Evolutionary conservation across 2,329 filamentous ascomycete species (phyloP), one percentile per base, ranked within the genome.

Genomic region (Penicillium sp.): DNA sequence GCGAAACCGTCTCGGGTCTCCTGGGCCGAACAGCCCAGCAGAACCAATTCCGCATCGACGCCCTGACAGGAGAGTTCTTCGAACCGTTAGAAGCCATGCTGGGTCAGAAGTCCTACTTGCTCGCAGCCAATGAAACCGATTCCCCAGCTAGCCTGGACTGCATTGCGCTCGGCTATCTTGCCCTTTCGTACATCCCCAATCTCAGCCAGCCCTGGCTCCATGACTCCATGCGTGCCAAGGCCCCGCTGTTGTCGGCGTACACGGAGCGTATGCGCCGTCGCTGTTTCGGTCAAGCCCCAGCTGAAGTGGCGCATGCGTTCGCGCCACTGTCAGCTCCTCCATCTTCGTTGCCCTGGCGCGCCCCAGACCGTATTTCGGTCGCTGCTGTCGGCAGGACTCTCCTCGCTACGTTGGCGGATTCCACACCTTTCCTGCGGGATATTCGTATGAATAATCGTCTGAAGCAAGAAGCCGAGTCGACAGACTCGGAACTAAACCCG

Each of bases 161-260:
- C 69, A 72, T 97, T 45, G 87, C 85, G 0, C 84, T 90, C 65
- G 94, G 87, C 11, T 96, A 95, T 70, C 77, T 97, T 33, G 82
- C 85, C 2, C 75, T 97, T 48, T 89, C 94, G 78, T 77, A 88
- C 1, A 79, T 82, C 23, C 82, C 86, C 1, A 73, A 81, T 8
- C 69, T 89, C 22, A 84, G 85, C 15, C 82, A 86, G 52, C 72
- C 81, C 18, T 90, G 86, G 86, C 73, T 89, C 5, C 76, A 77
- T 55, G 80, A 84, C 49, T 79, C 81, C 1, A 78, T 89, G 67
- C 70, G 75, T 52, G 72, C 70, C 22, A 82, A 84, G 55, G 80
- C 78, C 43, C 70, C 76, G 2, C 67, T 64, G 6, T 59, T 84
- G 26, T 73, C 75, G 26, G 63, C 59, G 6, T 84, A 80, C 69